phyloP scores from a whole-genome alignment of 768 basidiomycete species.

The Amanita subjunquillea region DNA sequence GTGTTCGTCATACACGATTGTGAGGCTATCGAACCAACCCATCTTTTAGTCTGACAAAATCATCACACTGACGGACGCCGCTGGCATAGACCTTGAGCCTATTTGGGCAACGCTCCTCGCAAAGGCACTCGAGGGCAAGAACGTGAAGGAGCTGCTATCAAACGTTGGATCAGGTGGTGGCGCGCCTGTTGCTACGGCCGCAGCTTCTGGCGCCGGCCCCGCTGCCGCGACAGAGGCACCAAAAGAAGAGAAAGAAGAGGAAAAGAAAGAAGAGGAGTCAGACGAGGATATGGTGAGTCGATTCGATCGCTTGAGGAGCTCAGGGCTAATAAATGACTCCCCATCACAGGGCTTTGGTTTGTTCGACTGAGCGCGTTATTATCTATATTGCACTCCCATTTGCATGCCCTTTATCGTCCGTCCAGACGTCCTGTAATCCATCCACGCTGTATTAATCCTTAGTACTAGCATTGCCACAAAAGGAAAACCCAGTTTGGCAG shows the following conservation, averaged over 20 bases:
- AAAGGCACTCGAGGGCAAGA: slow-evolving; percentile 96
- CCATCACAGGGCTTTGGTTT: slow-evolving; percentile 80
- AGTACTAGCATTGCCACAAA: neutral
- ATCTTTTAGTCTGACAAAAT: slow-evolving; percentile 80
- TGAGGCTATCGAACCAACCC: neutral
- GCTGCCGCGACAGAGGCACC: slow-evolving; percentile 62
- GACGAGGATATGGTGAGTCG: slow-evolving; percentile 80
- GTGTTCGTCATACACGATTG: neutral
- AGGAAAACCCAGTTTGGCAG: slow-evolving; percentile 4
- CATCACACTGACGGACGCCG: slow-evolving; percentile 71
- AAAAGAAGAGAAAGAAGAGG: slow-evolving; percentile 73
- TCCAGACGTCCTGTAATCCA: neutral
- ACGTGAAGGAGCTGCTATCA: slow-evolving; percentile 90
- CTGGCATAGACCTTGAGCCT: slow-evolving; percentile 79
- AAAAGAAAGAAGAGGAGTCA: slow-evolving; percentile 83
- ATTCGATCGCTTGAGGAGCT: neutral
- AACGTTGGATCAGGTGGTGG: slow-evolving; percentile 93
- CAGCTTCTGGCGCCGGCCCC: slow-evolving; percentile 44
- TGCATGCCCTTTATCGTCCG: neutral
- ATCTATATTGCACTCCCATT: slow-evolving; percentile 9
- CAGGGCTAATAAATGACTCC: neutral
- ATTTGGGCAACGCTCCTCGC: slow-evolving; percentile 98
- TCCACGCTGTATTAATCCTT: slow-evolving; percentile 1
- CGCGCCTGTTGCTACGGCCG: slow-evolving; percentile 59
- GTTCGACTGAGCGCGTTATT: slow-evolving; percentile 61